A percentile compares a stretch with the other conserved stretches of the same genome.
Evolutionary conservation across 495 filamentous ascomycete species (phyloP).

Genomic region (Penicillium manginii): DNA sequence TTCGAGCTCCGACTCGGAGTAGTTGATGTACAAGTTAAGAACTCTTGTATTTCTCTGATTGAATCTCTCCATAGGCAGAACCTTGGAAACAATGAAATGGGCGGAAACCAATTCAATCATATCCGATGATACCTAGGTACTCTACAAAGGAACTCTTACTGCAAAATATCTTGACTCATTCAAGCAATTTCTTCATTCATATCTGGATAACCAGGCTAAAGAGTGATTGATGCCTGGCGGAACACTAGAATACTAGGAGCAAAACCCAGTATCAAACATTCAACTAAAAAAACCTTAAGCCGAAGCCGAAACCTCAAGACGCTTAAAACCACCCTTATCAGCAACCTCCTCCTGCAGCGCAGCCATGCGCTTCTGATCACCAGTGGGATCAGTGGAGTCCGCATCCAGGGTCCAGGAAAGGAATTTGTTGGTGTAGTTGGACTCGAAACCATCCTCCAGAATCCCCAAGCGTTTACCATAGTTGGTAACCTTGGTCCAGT

Average conservation of each 20-base stretch:
- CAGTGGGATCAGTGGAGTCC: conserved; percentile 63
- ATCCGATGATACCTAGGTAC: no score
- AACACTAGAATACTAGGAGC: background rate
- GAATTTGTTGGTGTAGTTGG: conserved; percentile 71
- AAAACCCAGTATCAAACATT: conserved; percentile 3
- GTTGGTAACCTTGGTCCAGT: conserved; percentile 71
- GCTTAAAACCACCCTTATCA: conserved; percentile 48
- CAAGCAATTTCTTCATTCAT: conserved; percentile 15
- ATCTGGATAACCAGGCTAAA: conserved; percentile 16
- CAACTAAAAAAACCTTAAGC: conserved; percentile 26
- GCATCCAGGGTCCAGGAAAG: conserved; percentile 62
- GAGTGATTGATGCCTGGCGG: conserved; percentile 16
- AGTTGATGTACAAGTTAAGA: no score
- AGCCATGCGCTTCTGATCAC: conserved; percentile 70
- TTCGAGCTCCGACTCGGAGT: no score
- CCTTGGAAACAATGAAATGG: no score
- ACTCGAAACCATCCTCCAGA: conserved; percentile 56
- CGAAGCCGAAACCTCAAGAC: conserved; percentile 37
- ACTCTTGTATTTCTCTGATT: no score
- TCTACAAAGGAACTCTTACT: background rate
- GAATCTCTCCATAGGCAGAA: no score
- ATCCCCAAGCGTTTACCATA: conserved; percentile 70
- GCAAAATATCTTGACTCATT: no score
- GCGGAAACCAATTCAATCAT: no score
- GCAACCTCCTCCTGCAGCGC: conserved; percentile 62